Percentiles rank a stretch among this genome's conserved stretches.
phyloP scores from a whole-genome alignment of 345 rosid genomes.

The Lumnitzera littorea region DNA sequence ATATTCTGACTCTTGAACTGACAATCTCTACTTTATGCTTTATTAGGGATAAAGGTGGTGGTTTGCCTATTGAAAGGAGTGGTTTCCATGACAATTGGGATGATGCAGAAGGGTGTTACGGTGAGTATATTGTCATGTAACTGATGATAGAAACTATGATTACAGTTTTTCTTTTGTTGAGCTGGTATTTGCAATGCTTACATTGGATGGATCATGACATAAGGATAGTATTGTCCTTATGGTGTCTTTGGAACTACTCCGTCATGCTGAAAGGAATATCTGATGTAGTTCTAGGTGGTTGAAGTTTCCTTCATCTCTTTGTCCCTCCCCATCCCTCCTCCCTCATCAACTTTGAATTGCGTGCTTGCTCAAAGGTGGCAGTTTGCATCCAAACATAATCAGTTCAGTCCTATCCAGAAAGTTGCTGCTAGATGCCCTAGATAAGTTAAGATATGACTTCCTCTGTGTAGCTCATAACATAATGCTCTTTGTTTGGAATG shows the following conservation, averaged over 20 bases:
- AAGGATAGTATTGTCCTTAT: no score
- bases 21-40: slow-evolving; percentile 16
- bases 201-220: neutral
- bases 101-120: slow-evolving; percentile 95
- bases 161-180: neutral
- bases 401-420: no score
- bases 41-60: slow-evolving; percentile 64
- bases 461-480: no score
- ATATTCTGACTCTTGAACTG: slow-evolving; percentile 2
- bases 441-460: no score
- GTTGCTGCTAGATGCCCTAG: no score
- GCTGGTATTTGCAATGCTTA: neutral
- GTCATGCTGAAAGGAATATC: no score
- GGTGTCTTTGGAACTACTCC: no score
- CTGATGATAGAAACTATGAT: neutral
- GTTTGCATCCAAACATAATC: no score
- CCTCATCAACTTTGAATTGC: neutral
- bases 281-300: no score
- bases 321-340: neutral
- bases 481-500: neutral
- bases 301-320: neutral
- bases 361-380: no score
- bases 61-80: slow-evolving; percentile 60
- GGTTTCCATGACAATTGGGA: slow-evolving; percentile 99
- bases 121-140: slow-evolving; percentile 37